Percentiles rank a stretch among this genome's conserved stretches.
phyloP scores from a whole-genome alignment of 1,284 basidiomycete genomes.

The Boletus mariae region DNA sequence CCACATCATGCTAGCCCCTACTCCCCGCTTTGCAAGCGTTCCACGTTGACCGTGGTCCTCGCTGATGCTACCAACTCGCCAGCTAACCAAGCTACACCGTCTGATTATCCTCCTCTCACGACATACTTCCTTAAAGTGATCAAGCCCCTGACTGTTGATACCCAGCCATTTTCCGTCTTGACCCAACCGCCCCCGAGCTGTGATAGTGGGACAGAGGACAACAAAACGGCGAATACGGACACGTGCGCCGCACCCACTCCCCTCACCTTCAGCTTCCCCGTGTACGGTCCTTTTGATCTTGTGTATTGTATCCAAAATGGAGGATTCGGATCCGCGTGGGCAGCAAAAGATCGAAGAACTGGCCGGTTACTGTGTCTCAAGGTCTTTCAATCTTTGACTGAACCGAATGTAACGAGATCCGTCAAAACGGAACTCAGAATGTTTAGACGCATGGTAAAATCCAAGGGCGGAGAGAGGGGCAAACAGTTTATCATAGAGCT shows the following conservation, averaged over 20 bases:
- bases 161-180: neutral
- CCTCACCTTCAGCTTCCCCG: slow-evolving; percentile 14
- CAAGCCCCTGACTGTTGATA: neutral
- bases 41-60: slow-evolving; percentile 6
- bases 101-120: neutral
- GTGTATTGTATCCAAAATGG: slow-evolving; percentile 17
- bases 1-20: slow-evolving; percentile 3
- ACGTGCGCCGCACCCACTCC: neutral
- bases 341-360: slow-evolving; percentile 24
- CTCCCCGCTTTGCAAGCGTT: slow-evolving; percentile 5
- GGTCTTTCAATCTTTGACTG: slow-evolving; percentile 12
- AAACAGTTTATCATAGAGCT: slow-evolving; percentile 29
- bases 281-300: slow-evolving; percentile 29
- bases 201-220: neutral
- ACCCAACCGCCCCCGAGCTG: neutral
- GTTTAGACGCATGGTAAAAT: slow-evolving; percentile 30
- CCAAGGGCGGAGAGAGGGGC: slow-evolving; percentile 15
- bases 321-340: slow-evolving; percentile 22
- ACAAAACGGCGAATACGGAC: neutral
- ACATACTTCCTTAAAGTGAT: slow-evolving; percentile 1
- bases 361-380: slow-evolving; percentile 29
- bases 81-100: neutral
- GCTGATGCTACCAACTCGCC: slow-evolving; percentile 2
- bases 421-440: slow-evolving; percentile 18
- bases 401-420: slow-evolving; percentile 5